A percentile compares a stretch with the other conserved stretches of the same genome.
These are phyloP conservation scores for Talaromyces liani DNA, from an alignment of 495 filamentous ascomycete species.

Conservation along the genomic window DNA sequence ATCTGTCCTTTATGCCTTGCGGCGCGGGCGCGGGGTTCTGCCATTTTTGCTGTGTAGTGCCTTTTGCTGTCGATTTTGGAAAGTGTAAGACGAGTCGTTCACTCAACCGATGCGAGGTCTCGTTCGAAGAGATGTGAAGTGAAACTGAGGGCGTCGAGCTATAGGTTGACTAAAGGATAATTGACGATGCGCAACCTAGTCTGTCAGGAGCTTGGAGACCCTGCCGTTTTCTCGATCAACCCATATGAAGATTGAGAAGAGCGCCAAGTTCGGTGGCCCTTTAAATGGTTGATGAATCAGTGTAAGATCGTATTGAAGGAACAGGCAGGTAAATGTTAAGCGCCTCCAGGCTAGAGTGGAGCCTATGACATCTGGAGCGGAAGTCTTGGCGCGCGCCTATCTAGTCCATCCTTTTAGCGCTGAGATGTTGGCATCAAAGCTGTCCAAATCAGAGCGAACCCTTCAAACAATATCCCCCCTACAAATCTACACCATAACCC, in stretches of 20 bases:
- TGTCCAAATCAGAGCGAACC: background rate
- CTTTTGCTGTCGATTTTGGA: conserved; percentile 7
- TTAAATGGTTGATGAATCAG: background rate
- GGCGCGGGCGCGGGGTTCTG: conserved; percentile 69
- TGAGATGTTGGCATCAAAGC: background rate
- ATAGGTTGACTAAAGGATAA: background rate
- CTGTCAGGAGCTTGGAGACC: background rate
- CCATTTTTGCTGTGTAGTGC: conserved; percentile 21
- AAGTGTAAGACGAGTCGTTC: background rate
- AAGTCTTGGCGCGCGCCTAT: background rate
- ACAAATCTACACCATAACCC: background rate
- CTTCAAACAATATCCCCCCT: background rate
- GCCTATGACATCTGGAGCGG: background rate
- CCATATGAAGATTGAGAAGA: background rate
- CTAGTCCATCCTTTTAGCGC: background rate
- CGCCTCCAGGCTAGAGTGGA: background rate
- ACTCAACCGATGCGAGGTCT: background rate
- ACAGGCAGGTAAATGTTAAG: background rate
- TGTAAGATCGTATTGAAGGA: background rate
- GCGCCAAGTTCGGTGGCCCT: background rate
- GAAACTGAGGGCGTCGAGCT: background rate
- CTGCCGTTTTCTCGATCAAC: background rate
- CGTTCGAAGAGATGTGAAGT: background rate
- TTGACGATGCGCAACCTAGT: background rate
- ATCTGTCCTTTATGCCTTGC: conserved; percentile 83